Base-by-base conservation (phyloP, 202 grass and related monocot species). In the Panicum hallii region DNA sequence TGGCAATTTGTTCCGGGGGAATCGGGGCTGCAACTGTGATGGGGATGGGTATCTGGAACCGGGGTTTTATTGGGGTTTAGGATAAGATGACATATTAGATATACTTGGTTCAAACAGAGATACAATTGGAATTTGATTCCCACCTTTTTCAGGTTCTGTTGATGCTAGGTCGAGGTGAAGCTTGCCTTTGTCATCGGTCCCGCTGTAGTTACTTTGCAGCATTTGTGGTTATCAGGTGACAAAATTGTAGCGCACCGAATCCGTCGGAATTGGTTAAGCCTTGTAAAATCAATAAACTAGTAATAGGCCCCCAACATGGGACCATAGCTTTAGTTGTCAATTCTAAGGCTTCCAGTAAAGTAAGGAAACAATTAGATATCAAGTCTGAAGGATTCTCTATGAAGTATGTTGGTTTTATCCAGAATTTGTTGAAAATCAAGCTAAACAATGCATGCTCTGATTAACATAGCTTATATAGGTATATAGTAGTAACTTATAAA, bases 51-150 rank as follows among this genome's bases (percentile, higher is more conserved):
- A 55, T 67, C 36, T 57, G 79, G 64, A 57, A 42, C 53, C 14
- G 50, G 64, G 17, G 13, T 47, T 58, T 32, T 57, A 17, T 48
- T 36, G 57, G 62, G 60, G 77, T 38, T 73, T 68, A 68, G 20
- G 70, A 67, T 57, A 43, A n/a, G 40, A 17, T 48, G 60, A 20
- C 5, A n/a, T 50, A 8, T 23, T 28, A 42, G 61, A 81, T 57
- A 67, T 49, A 87, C 61, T 81, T 36, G 61, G 19, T 79, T 87
- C 48, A 16, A 87, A 70, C 16, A 46, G 12, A 41, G 17, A 48
- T 58, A 3, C 61, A 28, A 50, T 67, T 62, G 70, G 78, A 48
- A 87, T 67, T 66, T 1, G 58, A 87, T 86, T 80, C 85, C 71
- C 26, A 23, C 48, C 54, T 66, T 61, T 67, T 86, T 53, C 42